Evolutionary conservation across 371 early-diverging fungal genomes (phyloP).

Genomic region (Mortierella sp.): DNA sequence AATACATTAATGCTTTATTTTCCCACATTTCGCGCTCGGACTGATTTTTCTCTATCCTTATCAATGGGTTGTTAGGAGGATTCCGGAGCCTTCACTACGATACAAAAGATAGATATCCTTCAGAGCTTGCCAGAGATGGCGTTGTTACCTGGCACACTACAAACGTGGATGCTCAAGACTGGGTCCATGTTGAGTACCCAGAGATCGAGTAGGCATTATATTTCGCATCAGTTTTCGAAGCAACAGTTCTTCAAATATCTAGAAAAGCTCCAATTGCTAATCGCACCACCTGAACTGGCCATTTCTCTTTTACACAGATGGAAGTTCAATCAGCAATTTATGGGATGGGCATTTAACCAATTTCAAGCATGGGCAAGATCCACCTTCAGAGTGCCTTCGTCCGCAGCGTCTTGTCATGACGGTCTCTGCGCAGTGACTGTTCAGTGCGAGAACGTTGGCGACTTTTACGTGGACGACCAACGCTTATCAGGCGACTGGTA

Average conservation of each 20-base stretch:
- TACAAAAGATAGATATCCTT: slow-evolving; percentile 63
- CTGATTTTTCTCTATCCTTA: background rate
- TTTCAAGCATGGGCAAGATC: slow-evolving; percentile 67
- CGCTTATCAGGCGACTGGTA: slow-evolving; percentile 63
- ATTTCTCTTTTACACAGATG: slow-evolving; percentile 53
- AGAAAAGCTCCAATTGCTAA: background rate
- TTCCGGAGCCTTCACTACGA: slow-evolving; percentile 65
- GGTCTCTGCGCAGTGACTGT: slow-evolving; percentile 39
- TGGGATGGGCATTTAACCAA: slow-evolving; percentile 71
- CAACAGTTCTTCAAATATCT: background rate
- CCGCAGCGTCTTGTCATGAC: background rate
- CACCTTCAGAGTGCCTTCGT: slow-evolving; percentile 31
- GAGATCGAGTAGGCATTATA: slow-evolving; percentile 60
- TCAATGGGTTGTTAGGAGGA: slow-evolving; percentile 57
- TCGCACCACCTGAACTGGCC: no score
- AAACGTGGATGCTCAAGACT: slow-evolving; percentile 55
- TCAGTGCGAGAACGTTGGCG: slow-evolving; percentile 61
- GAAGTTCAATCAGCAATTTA: slow-evolving; percentile 67
- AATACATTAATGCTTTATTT: background rate
- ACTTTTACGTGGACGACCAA: slow-evolving; percentile 60
- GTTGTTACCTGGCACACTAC: slow-evolving; percentile 66
- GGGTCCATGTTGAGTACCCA: slow-evolving; percentile 51
- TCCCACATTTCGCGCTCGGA: background rate
- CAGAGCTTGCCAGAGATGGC: slow-evolving; percentile 74
- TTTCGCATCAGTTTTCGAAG: background rate